Percentiles rank a stretch among this genome's conserved stretches.
These are phyloP conservation scores for Kregervanrija delftensis DNA, from an alignment of 805 yeast species.

Conservation along the genomic window DNA sequence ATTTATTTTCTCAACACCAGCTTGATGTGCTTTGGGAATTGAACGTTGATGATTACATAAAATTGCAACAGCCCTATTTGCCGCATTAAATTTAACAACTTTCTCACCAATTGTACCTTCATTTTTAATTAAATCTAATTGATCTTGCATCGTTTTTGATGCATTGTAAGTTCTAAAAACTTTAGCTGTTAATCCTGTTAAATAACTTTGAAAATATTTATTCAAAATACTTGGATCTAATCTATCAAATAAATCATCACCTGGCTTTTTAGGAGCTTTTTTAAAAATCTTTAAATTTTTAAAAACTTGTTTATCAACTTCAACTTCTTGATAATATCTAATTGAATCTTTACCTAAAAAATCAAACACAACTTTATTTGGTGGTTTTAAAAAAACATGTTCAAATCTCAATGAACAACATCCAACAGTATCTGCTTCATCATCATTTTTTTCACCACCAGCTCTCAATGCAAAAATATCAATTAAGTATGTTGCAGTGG, in stretches of 20 bases:
- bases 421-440: slow-evolving; percentile 97
- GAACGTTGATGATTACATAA: slow-evolving; percentile 96
- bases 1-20: slow-evolving; percentile 68
- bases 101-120: slow-evolving; percentile 86
- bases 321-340: slow-evolving; percentile 85
- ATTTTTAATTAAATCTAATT: slow-evolving; percentile 75
- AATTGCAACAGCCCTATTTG: slow-evolving; percentile 91
- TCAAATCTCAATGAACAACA: slow-evolving; percentile 92
- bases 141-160: slow-evolving; percentile 94
- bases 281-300: slow-evolving; percentile 83
- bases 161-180: slow-evolving; percentile 98
- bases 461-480: slow-evolving; percentile 95
- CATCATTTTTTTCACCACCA: slow-evolving; percentile 96
- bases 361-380: slow-evolving; percentile 80
- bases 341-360: slow-evolving; percentile 95
- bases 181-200: slow-evolving; percentile 92
- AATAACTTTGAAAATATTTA: slow-evolving; percentile 80
- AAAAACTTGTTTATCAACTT: slow-evolving; percentile 87
- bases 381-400: slow-evolving; percentile 81
- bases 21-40: slow-evolving; percentile 78
- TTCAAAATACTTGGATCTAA: slow-evolving; percentile 77
- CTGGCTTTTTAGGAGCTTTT: slow-evolving; percentile 81
- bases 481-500: slow-evolving; percentile 88
- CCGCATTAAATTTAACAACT: slow-evolving; percentile 84
- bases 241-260: slow-evolving; percentile 89